Conservation (phyloP, 768 basidiomycete genomes). For the Lyophyllum atratum region DNA sequence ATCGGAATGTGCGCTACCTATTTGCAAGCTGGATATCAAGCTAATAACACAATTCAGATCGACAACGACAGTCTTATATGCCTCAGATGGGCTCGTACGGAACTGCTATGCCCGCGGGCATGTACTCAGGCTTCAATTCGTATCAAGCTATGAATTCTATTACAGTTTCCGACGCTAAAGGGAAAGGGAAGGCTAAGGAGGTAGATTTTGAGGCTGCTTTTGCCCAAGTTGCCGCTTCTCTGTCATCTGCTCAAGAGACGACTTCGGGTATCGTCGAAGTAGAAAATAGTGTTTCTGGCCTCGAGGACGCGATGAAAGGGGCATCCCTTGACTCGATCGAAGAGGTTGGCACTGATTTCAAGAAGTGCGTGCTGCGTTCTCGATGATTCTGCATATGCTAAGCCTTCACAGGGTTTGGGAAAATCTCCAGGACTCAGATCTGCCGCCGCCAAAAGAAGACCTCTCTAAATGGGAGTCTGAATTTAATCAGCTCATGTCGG, state of each 20-base stretch:
- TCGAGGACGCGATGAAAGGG: constrained; percentile 40
- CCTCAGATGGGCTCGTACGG: constrained; percentile 36
- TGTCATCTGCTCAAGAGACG: constrained; percentile 41
- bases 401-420: constrained; percentile 56
- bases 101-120: constrained; percentile 38
- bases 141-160: constrained; percentile 31
- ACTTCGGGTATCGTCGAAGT: constrained; percentile 58
- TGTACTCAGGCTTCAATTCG: constrained; percentile 34
- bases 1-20: constrained; percentile 40
- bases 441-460: constrained; percentile 61
- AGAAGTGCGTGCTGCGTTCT: constrained; percentile 43
- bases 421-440: constrained; percentile 56
- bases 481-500: constrained; percentile 75
- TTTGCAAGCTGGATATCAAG: not conserved
- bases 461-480: constrained; percentile 83
- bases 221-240: constrained; percentile 60
- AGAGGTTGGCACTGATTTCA: constrained; percentile 43
- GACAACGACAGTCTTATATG: constrained; percentile 44
- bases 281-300: constrained; percentile 37
- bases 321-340: constrained; percentile 33
- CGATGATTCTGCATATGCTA: not conserved
- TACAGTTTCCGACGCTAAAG: constrained; percentile 40
- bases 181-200: constrained; percentile 80
- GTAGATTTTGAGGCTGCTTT: constrained; percentile 88
- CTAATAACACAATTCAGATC: constrained; percentile 27